Percentiles rank a stretch among this genome's conserved stretches.
Conservation (phyloP, 2,329 filamentous ascomycete genomes). For the Lachnellula arida region DNA sequence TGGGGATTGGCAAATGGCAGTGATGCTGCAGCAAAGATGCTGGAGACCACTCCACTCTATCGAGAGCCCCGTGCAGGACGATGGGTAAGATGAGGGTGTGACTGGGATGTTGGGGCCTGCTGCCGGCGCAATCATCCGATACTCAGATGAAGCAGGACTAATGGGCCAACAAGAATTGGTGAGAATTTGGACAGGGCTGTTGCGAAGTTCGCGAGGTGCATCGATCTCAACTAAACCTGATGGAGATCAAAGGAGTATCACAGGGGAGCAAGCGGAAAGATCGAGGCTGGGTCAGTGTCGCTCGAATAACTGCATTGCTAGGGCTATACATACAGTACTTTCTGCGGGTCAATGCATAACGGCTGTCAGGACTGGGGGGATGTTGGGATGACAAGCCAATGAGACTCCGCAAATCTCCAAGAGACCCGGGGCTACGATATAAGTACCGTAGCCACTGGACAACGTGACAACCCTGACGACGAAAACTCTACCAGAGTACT, state of each 20-base stretch:
- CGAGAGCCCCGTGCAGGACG: constrained; percentile 25
- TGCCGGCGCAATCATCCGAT: constrained; percentile 32
- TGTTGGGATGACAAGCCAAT: constrained; percentile 15
- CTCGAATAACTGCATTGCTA: constrained; percentile 25
- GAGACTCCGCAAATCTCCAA: neutral
- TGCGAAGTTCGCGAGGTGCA: constrained; percentile 24
- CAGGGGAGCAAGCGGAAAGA: constrained; percentile 28
- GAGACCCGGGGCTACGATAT: neutral
- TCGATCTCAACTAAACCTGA: constrained; percentile 27
- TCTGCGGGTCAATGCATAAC: constrained; percentile 28
- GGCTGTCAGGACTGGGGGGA: constrained; percentile 24
- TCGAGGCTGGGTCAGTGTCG: constrained; percentile 24
- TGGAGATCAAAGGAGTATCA: constrained; percentile 18
- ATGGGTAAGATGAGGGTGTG: constrained; percentile 29
- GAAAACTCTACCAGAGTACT: neutral
- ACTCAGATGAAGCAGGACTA: constrained; percentile 27
- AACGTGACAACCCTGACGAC: constrained; percentile 17
- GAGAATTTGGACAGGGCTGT: constrained; percentile 17
- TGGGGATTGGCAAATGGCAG: constrained; percentile 28
- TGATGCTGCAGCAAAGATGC: constrained; percentile 20
- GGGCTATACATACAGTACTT: constrained; percentile 7
- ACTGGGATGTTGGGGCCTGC: constrained; percentile 22
- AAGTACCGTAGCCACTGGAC: constrained; percentile 9
- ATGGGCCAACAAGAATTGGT: constrained; percentile 19
- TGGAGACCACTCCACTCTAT: constrained; percentile 27